These are phyloP conservation scores for Geosmithia putterillii DNA, from an alignment of 2,329 filamentous ascomycete species.

Conservation along the genomic window DNA sequence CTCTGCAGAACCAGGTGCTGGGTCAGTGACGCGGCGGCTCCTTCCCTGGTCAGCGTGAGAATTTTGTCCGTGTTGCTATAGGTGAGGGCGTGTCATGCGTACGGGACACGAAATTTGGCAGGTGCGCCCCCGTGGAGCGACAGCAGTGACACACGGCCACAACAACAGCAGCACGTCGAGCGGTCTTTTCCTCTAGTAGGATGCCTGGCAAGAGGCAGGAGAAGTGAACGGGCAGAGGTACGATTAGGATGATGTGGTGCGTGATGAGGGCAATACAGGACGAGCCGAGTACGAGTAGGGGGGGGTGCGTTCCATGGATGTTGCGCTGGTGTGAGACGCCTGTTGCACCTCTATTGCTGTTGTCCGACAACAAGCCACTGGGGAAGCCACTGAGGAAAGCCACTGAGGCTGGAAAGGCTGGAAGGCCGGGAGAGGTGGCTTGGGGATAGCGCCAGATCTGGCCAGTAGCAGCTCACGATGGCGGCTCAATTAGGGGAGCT, in stretches of 20 bases:
- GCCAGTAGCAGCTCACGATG: neutral
- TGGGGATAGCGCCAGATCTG: neutral
- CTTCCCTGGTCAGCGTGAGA: neutral
- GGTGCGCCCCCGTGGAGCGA: no score
- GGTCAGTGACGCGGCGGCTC: neutral
- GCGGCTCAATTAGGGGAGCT: neutral
- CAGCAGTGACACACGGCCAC: neutral
- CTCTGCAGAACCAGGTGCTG: neutral
- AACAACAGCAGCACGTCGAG: neutral
- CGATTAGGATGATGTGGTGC: neutral
- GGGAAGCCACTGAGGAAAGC: neutral
- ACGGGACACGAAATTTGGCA: neutral
- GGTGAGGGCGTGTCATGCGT: neutral
- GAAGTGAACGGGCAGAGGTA: neutral
- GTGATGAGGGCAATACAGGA: neutral
- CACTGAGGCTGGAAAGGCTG: no score
- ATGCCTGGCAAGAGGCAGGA: neutral
- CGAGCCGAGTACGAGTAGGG: neutral
- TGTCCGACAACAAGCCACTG: no score
- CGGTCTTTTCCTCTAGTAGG: neutral
- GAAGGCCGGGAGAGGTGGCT: no score
- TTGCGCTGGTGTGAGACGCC: neutral
- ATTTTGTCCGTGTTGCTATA: neutral
- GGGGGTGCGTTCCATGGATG: neutral
- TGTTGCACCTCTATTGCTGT: neutral